Percentiles rank a stretch among this genome's conserved stretches.
Evolutionary conservation across 768 basidiomycete genomes (phyloP).

Genomic region (Zangia roseola): DNA sequence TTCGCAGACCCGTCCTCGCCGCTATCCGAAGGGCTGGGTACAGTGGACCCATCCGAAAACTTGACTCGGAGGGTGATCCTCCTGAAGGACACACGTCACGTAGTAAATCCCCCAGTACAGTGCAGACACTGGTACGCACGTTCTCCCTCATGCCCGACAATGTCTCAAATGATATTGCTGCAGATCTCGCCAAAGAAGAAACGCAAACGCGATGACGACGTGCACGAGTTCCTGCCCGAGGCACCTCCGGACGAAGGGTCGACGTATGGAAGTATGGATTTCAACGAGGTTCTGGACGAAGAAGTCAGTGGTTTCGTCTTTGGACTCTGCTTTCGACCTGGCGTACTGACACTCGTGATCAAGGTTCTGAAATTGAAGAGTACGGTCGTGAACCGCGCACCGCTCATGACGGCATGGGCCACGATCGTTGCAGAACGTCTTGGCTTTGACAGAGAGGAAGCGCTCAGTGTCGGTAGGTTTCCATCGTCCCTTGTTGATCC

Average conservation of each 20-base stretch:
- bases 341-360: constrained; percentile 1
- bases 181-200: constrained; percentile 56
- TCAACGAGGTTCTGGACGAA: constrained; percentile 72
- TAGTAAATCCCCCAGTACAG: constrained; percentile 18
- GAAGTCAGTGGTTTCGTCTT: constrained; percentile 42
- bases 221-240: constrained; percentile 60
- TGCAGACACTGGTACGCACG: constrained; percentile 32
- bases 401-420: constrained; percentile 94
- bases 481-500: not conserved
- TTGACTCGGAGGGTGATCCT: constrained; percentile 13
- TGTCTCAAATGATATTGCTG: not conserved
- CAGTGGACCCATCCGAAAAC: constrained; percentile 22
- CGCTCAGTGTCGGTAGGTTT: constrained; percentile 81
- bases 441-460: constrained; percentile 86
- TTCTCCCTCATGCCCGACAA: not conserved
- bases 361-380: constrained; percentile 61
- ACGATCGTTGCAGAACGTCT: constrained; percentile 81
- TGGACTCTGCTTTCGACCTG: not conserved
- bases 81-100: constrained; percentile 2
- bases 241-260: constrained; percentile 50
- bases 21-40: constrained; percentile 69
- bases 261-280: constrained; percentile 57
- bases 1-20: constrained; percentile 55
- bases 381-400: constrained; percentile 84
- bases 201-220: constrained; percentile 38